Evolutionary conservation across 2,329 filamentous ascomycete species (phyloP), one percentile per base, ranked within the genome.

Genomic region (Hypoxylon sp.): DNA sequence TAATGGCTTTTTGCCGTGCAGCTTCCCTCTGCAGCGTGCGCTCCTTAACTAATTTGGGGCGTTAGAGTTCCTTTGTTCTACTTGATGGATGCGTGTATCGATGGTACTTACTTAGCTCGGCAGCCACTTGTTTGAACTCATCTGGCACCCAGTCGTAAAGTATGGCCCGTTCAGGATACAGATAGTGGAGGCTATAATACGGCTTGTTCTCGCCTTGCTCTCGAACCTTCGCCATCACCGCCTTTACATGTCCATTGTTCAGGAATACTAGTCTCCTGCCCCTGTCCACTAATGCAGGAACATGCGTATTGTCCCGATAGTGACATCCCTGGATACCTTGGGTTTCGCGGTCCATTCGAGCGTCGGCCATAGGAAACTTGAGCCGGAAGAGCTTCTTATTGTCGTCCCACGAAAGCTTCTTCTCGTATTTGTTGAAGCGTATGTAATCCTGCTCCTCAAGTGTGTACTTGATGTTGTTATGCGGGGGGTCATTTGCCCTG

Each of bases 91-190:
- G 14, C 21, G 9, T 19, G 41, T 14, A 48, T 32, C 21, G 28
- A 51, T 25, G 43, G 45, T 25, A 82, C 82, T 75, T 75, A 84
- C 83, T 79, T 72, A 82, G 79, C 60, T 80, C 75, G 59, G 76
- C 75, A 6, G 81, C 79, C 38, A 78, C 76, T 48, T 72, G 65
- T 70, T 82, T 82, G 53, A 81, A 69, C 50, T 81, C 78, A 2
- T 74, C 58, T 6, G 80, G 76, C 13, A 85, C 81, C 83, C 83
- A 85, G 3, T 73, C 56, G 70, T 85, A 85, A 36, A 78, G 75
- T 38, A 85, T 75, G 5, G 83, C 83, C 23, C 82, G 79, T 62
- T 85, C 83, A 1, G 84, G 84, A 61, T 82, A 85, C n/a, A 84
- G 78, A 59, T 76, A 73, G 5, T 76, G 50, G 13, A 80, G 75